Base-by-base conservation (phyloP, 2,329 filamentous ascomycete genomes). In the Aspergillus quadrilineatus region DNA sequence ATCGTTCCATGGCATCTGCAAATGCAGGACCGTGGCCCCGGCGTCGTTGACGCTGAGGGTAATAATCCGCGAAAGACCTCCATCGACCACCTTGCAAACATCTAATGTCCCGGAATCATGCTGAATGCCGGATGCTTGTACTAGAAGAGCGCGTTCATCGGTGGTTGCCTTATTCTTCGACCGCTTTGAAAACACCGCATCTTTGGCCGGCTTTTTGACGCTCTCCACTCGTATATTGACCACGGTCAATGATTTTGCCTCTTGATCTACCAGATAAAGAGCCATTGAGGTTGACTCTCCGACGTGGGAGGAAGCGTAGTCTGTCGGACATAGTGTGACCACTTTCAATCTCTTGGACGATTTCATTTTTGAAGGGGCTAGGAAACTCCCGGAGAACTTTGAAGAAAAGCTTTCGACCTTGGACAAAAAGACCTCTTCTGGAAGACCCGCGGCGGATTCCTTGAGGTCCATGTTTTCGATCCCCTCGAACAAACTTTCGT, bases 1-100 rank as follows among this genome's bases (percentile, higher is more conserved):
- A 51, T 82, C 82, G 56, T 87, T 86, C 89, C 89, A 92, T 0
- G 88, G 89, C 5, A 88, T 88, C 70, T 92, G 89, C 8, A 90
- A 76, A 62, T 86, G 89, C 14, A 93, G 73, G 65, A 89, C 85
- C 46, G 84, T 82, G 30, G 82, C 80, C 1, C 87, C 87, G 61
- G 85, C 78, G 50, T 81, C 80, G 26, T 85, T 83, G 63, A 87
- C 83, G 3, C 86, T 88, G 12, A 93, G 75, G 28, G 89, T 85
- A 2, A 92, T 75, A 50, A 92, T 87, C 61, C 86, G 85, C 32
- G 86, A 85, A 53, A 88, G 78, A 28, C 81, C 78, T 1, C 86
- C 86, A 69, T 92, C 89, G 4, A 80, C 78, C 43, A 92, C 72
- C 64, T 85, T 89, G 71, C 87, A 90, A 6, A 87, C 89, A 73